Conservation (phyloP, 2,329 filamentous ascomycete species). For the Cordyceps cateniannulata region DNA sequence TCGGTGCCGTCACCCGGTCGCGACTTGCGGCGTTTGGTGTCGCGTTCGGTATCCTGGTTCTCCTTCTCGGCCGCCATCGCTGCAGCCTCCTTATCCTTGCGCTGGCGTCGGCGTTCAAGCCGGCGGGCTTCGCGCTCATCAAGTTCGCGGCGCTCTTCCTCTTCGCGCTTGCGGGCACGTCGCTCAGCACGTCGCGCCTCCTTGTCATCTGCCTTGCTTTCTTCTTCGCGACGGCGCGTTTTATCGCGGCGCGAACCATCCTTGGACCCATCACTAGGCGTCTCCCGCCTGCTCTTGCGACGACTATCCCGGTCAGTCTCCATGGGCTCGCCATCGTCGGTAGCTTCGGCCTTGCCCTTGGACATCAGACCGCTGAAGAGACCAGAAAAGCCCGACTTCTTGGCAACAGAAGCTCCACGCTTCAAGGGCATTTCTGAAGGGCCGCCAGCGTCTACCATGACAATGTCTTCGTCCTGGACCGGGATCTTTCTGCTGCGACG, state of each 20-base stretch:
- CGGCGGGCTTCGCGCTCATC: constrained; percentile 45
- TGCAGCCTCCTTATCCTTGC: constrained; percentile 42
- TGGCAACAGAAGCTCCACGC: constrained; percentile 32
- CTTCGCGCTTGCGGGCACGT: constrained; percentile 42
- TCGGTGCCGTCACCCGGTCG: constrained; percentile 34
- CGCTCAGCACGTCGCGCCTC: constrained; percentile 52
- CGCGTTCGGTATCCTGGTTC: constrained; percentile 39
- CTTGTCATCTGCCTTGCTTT: constrained; percentile 42
- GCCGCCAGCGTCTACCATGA: constrained; percentile 30
- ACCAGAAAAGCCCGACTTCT: constrained; percentile 49
- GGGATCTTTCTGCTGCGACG: constrained; percentile 26
- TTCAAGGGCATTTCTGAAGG: constrained; percentile 28
- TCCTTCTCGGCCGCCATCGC: constrained; percentile 35
- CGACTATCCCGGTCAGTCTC: constrained; percentile 56
- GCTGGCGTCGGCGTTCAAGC: constrained; percentile 42
- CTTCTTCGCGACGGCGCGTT: constrained; percentile 16
- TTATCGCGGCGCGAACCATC: constrained; percentile 38
- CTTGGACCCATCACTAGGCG: constrained; percentile 47
- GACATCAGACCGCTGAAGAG: constrained; percentile 56
- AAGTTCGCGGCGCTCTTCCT: constrained; percentile 40
- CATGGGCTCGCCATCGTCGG: constrained; percentile 40
- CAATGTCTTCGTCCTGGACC: constrained; percentile 31
- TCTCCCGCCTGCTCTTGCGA: constrained; percentile 51
- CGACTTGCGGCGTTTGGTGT: constrained; percentile 41
- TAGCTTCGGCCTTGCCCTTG: constrained; percentile 40